These are phyloP conservation scores for Tylopilus sp. DNA, from an alignment of 768 basidiomycete species.

Conservation along the genomic window DNA sequence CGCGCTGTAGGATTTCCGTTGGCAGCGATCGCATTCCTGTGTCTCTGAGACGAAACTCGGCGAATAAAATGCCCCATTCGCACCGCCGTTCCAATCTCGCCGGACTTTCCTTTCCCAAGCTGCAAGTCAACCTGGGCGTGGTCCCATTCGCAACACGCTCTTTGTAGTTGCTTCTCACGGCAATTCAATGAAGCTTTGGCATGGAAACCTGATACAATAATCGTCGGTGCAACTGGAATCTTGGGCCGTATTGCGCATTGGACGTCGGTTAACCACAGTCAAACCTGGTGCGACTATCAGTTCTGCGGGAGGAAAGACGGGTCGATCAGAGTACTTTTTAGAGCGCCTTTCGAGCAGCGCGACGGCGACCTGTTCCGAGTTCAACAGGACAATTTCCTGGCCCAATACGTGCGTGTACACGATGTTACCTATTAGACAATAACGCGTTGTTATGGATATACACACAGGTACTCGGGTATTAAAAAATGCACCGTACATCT, in stretches of 20 bases:
- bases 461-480: too few relatives aligned
- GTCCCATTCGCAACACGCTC: too few relatives aligned
- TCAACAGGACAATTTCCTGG: constrained; percentile 18
- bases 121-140: too few relatives aligned
- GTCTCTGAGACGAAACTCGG: too few relatives aligned
- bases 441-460: background rate
- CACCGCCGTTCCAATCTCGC: too few relatives aligned
- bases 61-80: too few relatives aligned
- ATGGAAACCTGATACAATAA: constrained; percentile 23
- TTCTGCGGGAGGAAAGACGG: background rate
- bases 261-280: constrained; percentile 14
- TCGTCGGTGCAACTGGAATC: constrained; percentile 29
- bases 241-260: constrained; percentile 30
- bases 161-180: constrained; percentile 27
- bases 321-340: constrained; percentile 43
- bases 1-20: too few relatives aligned
- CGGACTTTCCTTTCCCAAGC: too few relatives aligned
- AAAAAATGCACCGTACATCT: constrained; percentile 16
- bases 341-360: constrained; percentile 53
- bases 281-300: constrained; percentile 12
- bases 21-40: too few relatives aligned
- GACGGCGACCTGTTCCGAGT: constrained; percentile 27
- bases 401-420: constrained; percentile 32
- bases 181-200: constrained; percentile 15
- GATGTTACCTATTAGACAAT: constrained; percentile 3